A percentile compares a stretch with the other conserved stretches of the same genome.
These are phyloP conservation scores for Phytomonas francai DNA, from an alignment of 208 protist species.

Conservation along the genomic window DNA sequence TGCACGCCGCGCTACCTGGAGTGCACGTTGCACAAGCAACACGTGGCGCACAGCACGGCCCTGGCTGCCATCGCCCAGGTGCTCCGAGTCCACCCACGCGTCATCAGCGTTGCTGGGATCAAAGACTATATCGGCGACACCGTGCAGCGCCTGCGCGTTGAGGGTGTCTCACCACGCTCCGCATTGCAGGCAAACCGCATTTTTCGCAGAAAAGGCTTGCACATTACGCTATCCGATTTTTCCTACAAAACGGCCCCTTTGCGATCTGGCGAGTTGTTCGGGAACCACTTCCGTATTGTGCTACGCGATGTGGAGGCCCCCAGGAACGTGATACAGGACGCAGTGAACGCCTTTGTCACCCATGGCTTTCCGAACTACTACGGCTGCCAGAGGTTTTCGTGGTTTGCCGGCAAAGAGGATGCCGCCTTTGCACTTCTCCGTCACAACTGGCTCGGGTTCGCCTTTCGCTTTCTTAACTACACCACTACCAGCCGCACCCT, in stretches of 20 bases:
- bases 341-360: slow-evolving; percentile 36
- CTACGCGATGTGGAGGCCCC: slow-evolving; percentile 66
- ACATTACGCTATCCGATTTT: slow-evolving; percentile 70
- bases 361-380: slow-evolving; percentile 86
- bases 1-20: slow-evolving; percentile 30
- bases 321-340: slow-evolving; percentile 25
- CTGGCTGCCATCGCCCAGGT: slow-evolving; percentile 51
- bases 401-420: slow-evolving; percentile 74
- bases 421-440: slow-evolving; percentile 70
- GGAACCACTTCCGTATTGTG: slow-evolving; percentile 78
- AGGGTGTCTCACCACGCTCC: slow-evolving; percentile 56
- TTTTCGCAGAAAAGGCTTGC: slow-evolving; percentile 21
- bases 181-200: slow-evolving; percentile 49
- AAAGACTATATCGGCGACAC: slow-evolving; percentile 88
- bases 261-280: slow-evolving; percentile 58
- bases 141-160: slow-evolving; percentile 64
- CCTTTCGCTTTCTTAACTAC: slow-evolving; percentile 83
- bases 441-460: slow-evolving; percentile 82
- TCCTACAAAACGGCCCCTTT: slow-evolving; percentile 66
- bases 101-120: slow-evolving; percentile 74
- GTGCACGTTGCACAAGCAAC: slow-evolving; percentile 79
- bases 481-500: slow-evolving; percentile 42
- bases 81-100: slow-evolving; percentile 68
- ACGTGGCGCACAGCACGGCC: slow-evolving; percentile 64
- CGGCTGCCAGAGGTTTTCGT: slow-evolving; percentile 84